Conservation (phyloP, 1,139 yeast genomes). For the Ashbya aceris region DNA sequence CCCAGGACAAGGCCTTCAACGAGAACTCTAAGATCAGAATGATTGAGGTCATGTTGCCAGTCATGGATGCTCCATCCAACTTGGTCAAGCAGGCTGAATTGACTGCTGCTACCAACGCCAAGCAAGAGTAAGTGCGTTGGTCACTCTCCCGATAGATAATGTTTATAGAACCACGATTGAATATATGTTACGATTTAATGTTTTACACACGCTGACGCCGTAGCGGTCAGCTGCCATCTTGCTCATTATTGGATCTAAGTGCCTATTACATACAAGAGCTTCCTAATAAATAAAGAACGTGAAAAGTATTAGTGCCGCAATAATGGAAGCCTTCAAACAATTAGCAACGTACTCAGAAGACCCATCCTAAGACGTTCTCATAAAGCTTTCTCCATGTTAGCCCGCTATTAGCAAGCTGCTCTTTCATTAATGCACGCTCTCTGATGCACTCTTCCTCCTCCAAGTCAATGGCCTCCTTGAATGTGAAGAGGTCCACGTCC, state of each 20-base stretch:
- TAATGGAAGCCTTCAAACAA: too few relatives aligned
- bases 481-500: constrained; percentile 58
- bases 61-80: constrained; percentile 72
- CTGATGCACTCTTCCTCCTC: constrained; percentile 51
- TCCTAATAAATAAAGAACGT: too few relatives aligned
- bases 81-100: constrained; percentile 69
- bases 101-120: constrained; percentile 56
- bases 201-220: background rate
- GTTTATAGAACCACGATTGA: background rate
- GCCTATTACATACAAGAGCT: too few relatives aligned
- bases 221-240: too few relatives aligned
- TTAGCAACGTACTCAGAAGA: constrained; percentile 31
- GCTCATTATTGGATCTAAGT: too few relatives aligned
- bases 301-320: too few relatives aligned
- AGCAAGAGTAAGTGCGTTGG: constrained; percentile 17
- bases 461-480: constrained; percentile 56
- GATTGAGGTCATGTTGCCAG: constrained; percentile 70
- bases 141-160: background rate
- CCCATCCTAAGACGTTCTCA: constrained; percentile 47
- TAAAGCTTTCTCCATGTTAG: constrained; percentile 41
- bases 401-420: constrained; percentile 36
- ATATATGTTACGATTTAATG: background rate
- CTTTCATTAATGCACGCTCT: constrained; percentile 33
- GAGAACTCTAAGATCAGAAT: constrained; percentile 51
- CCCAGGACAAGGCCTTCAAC: constrained; percentile 43